Evolutionary conservation across 208 protist genomes (phyloP).

Genomic region (Crithidia expoeki): DNA sequence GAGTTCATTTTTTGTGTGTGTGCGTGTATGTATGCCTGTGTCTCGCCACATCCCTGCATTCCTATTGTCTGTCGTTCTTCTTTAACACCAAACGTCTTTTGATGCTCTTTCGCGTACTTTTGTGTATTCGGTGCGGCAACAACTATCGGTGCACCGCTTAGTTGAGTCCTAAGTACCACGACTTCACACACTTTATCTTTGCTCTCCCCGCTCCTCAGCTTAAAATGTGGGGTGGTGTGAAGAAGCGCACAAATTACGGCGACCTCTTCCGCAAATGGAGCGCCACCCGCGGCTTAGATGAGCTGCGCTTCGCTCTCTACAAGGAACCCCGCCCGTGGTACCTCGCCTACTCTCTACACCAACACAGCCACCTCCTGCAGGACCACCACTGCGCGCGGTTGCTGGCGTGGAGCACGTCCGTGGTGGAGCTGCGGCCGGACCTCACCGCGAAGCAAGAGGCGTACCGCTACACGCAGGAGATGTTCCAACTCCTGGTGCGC

Average conservation of each 20-base stretch:
- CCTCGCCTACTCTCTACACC: slow-evolving; percentile 69
- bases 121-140: no score
- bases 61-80: no score
- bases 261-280: slow-evolving; percentile 81
- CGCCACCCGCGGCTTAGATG: slow-evolving; percentile 66
- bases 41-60: background rate
- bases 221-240: slow-evolving; percentile 89
- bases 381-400: slow-evolving; percentile 83
- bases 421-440: slow-evolving; percentile 59
- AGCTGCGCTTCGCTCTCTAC: slow-evolving; percentile 59
- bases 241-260: slow-evolving; percentile 64
- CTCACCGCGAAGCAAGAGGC: slow-evolving; percentile 49
- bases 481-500: slow-evolving; percentile 70
- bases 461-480: slow-evolving; percentile 84
- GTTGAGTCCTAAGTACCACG: no score
- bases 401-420: slow-evolving; percentile 75
- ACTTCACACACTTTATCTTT: no score
- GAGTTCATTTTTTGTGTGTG: background rate
- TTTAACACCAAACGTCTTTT: no score
- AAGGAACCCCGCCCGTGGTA: slow-evolving; percentile 88
- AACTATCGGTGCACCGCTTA: no score
- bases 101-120: no score
- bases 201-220: background rate
- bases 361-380: slow-evolving; percentile 70
- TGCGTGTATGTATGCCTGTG: background rate